Conservation (phyloP, 495 filamentous ascomycete genomes). For the Talaromyces ruber region DNA sequence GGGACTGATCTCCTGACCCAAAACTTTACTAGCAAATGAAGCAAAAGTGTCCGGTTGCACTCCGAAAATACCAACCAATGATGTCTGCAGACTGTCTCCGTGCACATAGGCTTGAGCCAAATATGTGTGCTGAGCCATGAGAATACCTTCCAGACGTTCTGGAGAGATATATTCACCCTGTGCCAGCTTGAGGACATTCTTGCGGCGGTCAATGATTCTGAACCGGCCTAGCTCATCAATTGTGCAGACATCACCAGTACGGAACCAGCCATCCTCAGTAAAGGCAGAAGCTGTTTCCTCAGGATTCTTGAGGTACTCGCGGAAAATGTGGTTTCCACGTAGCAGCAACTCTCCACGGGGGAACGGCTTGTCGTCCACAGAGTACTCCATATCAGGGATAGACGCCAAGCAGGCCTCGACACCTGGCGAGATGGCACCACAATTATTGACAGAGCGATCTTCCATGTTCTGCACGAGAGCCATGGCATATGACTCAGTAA, state of each 20-base stretch:
- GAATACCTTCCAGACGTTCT: conserved; percentile 92
- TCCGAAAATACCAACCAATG: conserved; percentile 80
- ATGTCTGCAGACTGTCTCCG: conserved; percentile 77
- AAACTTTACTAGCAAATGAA: conserved; percentile 63
- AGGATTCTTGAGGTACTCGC: conserved; percentile 79
- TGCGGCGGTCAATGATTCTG: conserved; percentile 89
- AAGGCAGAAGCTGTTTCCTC: conserved; percentile 79
- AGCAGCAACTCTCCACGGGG: conserved; percentile 87
- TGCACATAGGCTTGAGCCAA: conserved; percentile 81
- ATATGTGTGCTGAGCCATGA: conserved; percentile 68
- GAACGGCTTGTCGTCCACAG: conserved; percentile 80
- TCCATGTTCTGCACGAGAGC: conserved; percentile 55
- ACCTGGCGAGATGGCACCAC: conserved; percentile 58
- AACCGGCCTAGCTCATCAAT: conserved; percentile 83
- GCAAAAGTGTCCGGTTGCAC: conserved; percentile 77
- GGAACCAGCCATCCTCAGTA: conserved; percentile 90
- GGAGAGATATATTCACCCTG: conserved; percentile 98
- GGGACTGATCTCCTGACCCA: conserved; percentile 54
- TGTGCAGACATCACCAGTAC: conserved; percentile 81
- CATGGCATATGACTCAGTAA: conserved; percentile 91
- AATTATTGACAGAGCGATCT: conserved; percentile 74
- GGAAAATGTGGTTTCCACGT: conserved; percentile 69
- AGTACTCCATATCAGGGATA: conserved; percentile 94
- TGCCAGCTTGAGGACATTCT: conserved; percentile 96
- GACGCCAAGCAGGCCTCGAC: conserved; percentile 77